Conservation (phyloP, 1,139 yeast species). For the Zygoascus meyerae region DNA sequence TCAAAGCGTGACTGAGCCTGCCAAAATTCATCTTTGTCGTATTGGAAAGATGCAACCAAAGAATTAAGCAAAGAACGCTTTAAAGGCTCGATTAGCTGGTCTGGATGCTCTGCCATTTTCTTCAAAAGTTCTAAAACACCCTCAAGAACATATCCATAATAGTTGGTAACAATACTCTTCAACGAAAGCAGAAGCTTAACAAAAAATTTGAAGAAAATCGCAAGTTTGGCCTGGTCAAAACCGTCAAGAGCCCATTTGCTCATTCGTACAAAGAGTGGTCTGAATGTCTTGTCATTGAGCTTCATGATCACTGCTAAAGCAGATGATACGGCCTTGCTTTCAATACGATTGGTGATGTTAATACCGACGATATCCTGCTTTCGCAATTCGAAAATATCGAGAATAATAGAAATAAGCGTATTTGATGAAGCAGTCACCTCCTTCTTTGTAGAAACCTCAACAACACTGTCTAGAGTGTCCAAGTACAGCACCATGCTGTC, state of each 20-base stretch:
- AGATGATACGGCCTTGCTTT: constrained; percentile 65
- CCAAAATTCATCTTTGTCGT: constrained; percentile 94
- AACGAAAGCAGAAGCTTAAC: constrained; percentile 76
- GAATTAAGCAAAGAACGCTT: constrained; percentile 69
- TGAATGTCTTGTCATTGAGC: constrained; percentile 85
- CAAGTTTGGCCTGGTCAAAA: constrained; percentile 39
- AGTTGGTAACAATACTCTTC: constrained; percentile 81
- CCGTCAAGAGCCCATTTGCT: constrained; percentile 94
- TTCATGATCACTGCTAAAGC: constrained; percentile 79
- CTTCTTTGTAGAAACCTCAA: constrained; percentile 67
- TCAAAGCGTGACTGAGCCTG: constrained; percentile 81
- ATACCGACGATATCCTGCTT: constrained; percentile 55
- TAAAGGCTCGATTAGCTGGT: constrained; percentile 39
- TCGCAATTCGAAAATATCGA: constrained; percentile 57
- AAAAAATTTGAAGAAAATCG: constrained; percentile 81
- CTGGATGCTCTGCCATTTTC: constrained; percentile 17
- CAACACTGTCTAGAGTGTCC: constrained; percentile 56
- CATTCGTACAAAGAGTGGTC: constrained; percentile 82
- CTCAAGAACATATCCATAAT: constrained; percentile 80
- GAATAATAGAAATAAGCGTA: constrained; percentile 63
- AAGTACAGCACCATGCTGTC: constrained; percentile 64
- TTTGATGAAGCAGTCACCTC: constrained; percentile 66
- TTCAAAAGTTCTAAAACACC: constrained; percentile 52
- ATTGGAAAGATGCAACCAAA: constrained; percentile 71
- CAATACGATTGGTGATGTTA: constrained; percentile 76